Percentiles rank a stretch among this genome's conserved stretches.
Evolutionary conservation across 176 grass and related monocot genomes (phyloP).

Genomic region (Areca catechu): DNA sequence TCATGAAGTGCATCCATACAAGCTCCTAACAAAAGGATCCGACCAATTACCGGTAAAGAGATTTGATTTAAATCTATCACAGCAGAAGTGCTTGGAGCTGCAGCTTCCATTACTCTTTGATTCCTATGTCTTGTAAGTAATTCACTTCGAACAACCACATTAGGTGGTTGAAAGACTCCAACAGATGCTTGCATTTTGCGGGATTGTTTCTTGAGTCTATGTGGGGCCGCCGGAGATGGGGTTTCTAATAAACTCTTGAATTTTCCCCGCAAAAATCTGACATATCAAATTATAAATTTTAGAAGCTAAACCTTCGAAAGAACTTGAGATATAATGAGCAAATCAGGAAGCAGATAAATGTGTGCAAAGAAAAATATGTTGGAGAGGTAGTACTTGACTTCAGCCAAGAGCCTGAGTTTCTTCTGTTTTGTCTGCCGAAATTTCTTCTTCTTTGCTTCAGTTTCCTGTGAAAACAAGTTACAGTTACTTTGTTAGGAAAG

Average conservation of each 20-base stretch:
- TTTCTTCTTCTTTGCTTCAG: slow-evolving; percentile 49
- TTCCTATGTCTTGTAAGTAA: not conserved
- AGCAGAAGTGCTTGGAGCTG: slow-evolving; percentile 32
- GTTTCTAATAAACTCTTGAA: slow-evolving; percentile 23
- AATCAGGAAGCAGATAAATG: not conserved
- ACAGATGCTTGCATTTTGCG: not conserved
- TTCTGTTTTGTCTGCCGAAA: slow-evolving; percentile 26
- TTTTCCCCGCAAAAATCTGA: slow-evolving; percentile 60
- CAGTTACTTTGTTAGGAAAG: not conserved
- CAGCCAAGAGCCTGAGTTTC: slow-evolving; percentile 32
- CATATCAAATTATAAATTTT: not conserved
- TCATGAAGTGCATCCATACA: no score
- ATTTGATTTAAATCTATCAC: slow-evolving; percentile 40
- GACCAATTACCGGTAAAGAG: slow-evolving; percentile 34
- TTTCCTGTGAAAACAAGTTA: slow-evolving; percentile 33
- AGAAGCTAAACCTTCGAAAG: not conserved
- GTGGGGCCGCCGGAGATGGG: slow-evolving; percentile 10
- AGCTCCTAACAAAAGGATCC: not conserved
- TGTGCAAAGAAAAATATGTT: not conserved
- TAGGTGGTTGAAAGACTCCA: not conserved
- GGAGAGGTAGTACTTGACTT: slow-evolving; percentile 52
- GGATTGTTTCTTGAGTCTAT: slow-evolving; percentile 31
- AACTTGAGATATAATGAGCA: not conserved
- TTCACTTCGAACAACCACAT: not conserved
- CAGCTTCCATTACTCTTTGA: slow-evolving; percentile 6